Base-by-base conservation (phyloP, 2,329 filamentous ascomycete species). In the Magnaporthales sp. region DNA sequence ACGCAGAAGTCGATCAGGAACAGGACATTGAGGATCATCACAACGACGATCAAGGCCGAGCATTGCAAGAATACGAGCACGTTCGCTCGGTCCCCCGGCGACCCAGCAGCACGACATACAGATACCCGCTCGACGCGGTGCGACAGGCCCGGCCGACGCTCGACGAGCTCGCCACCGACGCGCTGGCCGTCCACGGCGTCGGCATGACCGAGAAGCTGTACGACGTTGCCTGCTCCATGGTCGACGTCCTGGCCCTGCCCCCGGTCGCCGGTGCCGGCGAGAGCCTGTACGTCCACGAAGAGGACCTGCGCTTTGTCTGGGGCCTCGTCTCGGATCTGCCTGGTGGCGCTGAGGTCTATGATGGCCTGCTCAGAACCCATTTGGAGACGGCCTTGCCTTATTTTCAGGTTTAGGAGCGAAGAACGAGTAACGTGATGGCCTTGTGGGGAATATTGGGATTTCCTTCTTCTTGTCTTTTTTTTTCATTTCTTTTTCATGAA, bases 191-290 rank as follows among this genome's bases (percentile, higher is more conserved):
- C 0, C 80, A 82, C 11, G 80, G 80, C 0, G 78, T 79, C 10
- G 80, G 80, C 0, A 68, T 82, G n/a, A 81, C 80, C 0, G 80
- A 82, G 67, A 82, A 82, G 68, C 68, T 82, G 0, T 81, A 80
- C 56, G 80, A 81, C 46, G 75, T 82, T 29, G 79, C 79, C 0
- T 81, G 77, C 0, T 76, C 79, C 0, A 77, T 80, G 1, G 76
- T 80, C 1, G 80, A 82, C 62, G 80, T 82, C 1, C 70, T 81
- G 0, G 79, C 80, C 0, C 71, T 75, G 27, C 31, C 63, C 9
- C 4, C 69, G 69, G n/a, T 71, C 73, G 0, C 69, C 71, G 29
- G 75, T 68, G 13, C 72, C 32, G 70, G 69, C 0, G 70, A 73
- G 62, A 72, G 72, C 1, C 73, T 70, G 0, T 72, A 73, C 0